Conservation (phyloP, 345 rosid species). For the Anastatica hierochuntica region DNA sequence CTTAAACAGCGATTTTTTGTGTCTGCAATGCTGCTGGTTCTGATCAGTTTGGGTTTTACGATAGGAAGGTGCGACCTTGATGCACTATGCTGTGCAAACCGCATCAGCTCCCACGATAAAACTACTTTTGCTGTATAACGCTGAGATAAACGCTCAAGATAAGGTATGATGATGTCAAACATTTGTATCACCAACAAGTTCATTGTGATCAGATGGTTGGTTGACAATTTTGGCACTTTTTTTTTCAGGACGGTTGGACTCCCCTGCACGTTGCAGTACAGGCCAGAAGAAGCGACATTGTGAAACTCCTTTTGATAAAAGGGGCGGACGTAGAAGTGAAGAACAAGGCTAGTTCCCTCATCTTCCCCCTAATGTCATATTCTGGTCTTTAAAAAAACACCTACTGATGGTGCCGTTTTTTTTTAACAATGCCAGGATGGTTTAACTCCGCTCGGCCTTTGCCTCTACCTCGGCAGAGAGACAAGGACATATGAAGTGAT, state of each 20-base stretch:
- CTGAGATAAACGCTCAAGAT: constrained; percentile 78
- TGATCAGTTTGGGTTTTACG: constrained; percentile 3
- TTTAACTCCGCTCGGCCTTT: constrained; percentile 67
- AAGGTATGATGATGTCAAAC: constrained; percentile 40
- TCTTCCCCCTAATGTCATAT: neutral
- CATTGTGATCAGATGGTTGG: neutral
- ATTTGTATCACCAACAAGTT: neutral
- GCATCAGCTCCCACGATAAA: constrained; percentile 72
- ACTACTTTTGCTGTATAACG: constrained; percentile 63
- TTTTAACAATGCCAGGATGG: constrained; percentile 56
- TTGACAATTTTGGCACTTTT: constrained; percentile 8
- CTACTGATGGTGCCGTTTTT: neutral
- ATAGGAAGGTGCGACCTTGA: constrained; percentile 82
- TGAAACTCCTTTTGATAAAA: constrained; percentile 70
- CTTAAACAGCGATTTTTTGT: no score
- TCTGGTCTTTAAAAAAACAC: neutral
- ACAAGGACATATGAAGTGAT: constrained; percentile 58
- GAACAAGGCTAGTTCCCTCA: constrained; percentile 33
- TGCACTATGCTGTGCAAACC: constrained; percentile 90
- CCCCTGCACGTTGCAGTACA: constrained; percentile 93
- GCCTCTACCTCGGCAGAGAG: constrained; percentile 58
- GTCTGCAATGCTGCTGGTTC: constrained; percentile 10
- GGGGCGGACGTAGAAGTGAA: constrained; percentile 59
- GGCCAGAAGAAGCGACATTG: constrained; percentile 64
- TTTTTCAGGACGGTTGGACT: constrained; percentile 86